Percentiles rank a stretch among this genome's conserved stretches.
These are phyloP conservation scores for Kodamaea neixiangensis DNA, from an alignment of 805 yeast genomes.

Conservation along the genomic window DNA sequence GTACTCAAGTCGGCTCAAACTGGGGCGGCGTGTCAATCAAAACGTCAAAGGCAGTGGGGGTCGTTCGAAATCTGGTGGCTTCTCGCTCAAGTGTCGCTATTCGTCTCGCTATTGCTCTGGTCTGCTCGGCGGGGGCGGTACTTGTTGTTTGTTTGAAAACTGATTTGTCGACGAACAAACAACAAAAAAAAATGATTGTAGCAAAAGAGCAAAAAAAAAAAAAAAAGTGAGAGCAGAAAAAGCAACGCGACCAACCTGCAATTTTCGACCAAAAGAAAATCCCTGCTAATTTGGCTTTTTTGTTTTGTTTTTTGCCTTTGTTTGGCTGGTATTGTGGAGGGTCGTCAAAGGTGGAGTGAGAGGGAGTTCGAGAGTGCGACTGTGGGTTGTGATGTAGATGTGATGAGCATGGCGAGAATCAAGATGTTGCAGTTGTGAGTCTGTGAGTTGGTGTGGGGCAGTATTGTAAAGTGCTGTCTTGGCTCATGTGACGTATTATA, in stretches of 20 bases:
- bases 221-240: constrained; percentile 9
- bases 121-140: no score
- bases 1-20: neutral
- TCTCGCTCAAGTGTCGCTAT: no score
- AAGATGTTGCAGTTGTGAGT: no score
- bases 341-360: no score
- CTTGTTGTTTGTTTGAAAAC: constrained; percentile 11
- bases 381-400: neutral
- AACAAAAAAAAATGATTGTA: constrained; percentile 6
- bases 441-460: no score
- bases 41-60: neutral
- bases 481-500: no score
- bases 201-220: constrained; percentile 6
- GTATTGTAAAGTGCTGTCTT: no score
- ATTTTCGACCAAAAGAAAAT: constrained; percentile 2
- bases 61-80: no score
- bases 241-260: constrained; percentile 4
- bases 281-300: constrained; percentile 3
- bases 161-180: constrained; percentile 12
- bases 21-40: neutral
- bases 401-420: no score
- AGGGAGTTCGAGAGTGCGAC: no score
- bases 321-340: neutral
- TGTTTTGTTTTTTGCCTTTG: neutral
- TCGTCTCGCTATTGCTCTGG: no score